phyloP scores from a whole-genome alignment of 192 early-diverging fungal genomes.

The Entomortierella parvispora region DNA sequence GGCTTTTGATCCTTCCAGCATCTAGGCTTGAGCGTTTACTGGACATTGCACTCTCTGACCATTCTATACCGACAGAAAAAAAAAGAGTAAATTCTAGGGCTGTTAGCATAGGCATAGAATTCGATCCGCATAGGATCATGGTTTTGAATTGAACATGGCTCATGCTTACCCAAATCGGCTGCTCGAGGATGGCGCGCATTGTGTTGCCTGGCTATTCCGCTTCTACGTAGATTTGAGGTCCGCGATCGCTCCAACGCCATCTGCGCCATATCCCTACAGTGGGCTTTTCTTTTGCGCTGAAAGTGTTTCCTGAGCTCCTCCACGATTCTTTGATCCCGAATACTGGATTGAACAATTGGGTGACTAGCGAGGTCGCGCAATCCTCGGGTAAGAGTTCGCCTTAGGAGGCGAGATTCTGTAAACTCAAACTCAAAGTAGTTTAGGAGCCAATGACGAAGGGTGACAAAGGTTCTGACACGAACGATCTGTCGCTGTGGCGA shows the following conservation, averaged over 20 bases:
- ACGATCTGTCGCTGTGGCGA: slow-evolving; percentile 60
- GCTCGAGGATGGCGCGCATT: background rate
- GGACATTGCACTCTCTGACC: slow-evolving; percentile 2
- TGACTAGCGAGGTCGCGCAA: slow-evolving; percentile 54
- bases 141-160: no score
- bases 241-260: slow-evolving; percentile 11
- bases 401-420: slow-evolving; percentile 49
- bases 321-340: slow-evolving; percentile 63
- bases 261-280: slow-evolving; percentile 18
- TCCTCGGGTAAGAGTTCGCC: slow-evolving; percentile 49
- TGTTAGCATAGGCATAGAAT: no score
- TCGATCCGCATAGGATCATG: no score
- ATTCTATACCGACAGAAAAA: background rate
- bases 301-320: slow-evolving; percentile 47
- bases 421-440: slow-evolving; percentile 71
- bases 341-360: slow-evolving; percentile 47
- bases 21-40: slow-evolving; percentile 23
- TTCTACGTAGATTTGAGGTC: background rate
- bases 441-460: slow-evolving; percentile 67
- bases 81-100: background rate
- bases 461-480: slow-evolving; percentile 69
- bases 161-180: no score
- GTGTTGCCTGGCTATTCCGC: background rate
- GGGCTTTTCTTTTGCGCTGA: slow-evolving; percentile 20
- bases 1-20: background rate